Evolutionary conservation across 768 basidiomycete genomes (phyloP), one percentile per base, ranked within the genome.

Genomic region (Panus rudis): DNA sequence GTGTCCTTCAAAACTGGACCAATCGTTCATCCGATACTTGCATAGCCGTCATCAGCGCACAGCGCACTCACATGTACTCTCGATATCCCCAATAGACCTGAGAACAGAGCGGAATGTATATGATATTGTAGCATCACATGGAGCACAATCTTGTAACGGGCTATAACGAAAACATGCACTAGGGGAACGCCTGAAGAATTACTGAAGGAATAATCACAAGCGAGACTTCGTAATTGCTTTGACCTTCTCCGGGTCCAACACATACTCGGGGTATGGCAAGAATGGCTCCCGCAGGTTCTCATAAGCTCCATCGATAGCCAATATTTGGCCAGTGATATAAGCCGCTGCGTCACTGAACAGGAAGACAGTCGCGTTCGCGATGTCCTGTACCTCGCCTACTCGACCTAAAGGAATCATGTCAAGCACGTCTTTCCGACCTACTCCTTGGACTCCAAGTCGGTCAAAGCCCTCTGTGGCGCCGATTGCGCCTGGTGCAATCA

Each of bases 401-500:
- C 84, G 79, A 22, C 82, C 19, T 68, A 58, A 7, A 64, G 67
- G 63, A 43, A 37, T 66, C 11, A 20, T 10, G 63, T 42, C 54
- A 49, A 32, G 43, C 16, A 42, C 38, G 28, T 42, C 43, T 42
- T 47, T 52, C 17, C 59, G 49, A 28, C 46, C 55, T 10, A 30
- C 10, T 14, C n/a, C 33, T 8, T 14, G 7, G n/a, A n/a, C n/a
- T 7, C 33, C 21, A 40, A 88, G 72, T n/a, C 83, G 78, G 48
- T 73, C 68, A 62, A 73, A 66, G 42, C 84, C 84, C 60, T 86
- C 90, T 1, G 94, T 96, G 8, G 71, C 78, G 4, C 56, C 74
- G 45, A 94, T 93, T 5, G 87, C 81, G 3, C 92, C 86, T 4
- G 90, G 89, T 3, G 88, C 74, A 52, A 92, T 80, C 37, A 87